These are phyloP conservation scores for Leccinum disarticulatum DNA, from an alignment of 768 basidiomycete genomes.

Conservation along the genomic window DNA sequence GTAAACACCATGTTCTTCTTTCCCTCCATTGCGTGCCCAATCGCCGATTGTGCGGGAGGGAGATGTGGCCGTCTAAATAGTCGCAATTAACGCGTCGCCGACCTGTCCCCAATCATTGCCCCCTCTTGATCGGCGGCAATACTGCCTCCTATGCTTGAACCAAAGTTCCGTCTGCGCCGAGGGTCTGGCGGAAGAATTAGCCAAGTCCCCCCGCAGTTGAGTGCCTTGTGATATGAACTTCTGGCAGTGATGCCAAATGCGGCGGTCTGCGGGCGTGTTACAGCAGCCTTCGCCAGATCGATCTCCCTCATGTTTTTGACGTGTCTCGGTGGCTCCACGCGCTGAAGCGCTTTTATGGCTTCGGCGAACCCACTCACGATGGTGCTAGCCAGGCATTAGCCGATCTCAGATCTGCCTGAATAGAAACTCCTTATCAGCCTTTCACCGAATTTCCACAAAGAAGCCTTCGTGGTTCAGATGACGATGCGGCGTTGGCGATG, in stretches of 20 bases:
- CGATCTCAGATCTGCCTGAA: constrained; percentile 28
- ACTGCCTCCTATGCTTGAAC: constrained; percentile 10
- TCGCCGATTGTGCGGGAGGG: constrained; percentile 24
- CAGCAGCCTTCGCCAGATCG: constrained; percentile 11
- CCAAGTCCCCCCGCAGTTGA: constrained; percentile 3
- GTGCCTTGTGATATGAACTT: not conserved
- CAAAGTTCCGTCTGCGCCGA: constrained; percentile 13
- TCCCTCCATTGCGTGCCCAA: constrained; percentile 15
- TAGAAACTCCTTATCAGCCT: constrained; percentile 28
- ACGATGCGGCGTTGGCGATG: constrained; percentile 3
- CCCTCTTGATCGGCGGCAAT: constrained; percentile 26
- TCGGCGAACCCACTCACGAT: constrained; percentile 19
- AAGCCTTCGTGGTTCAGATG: constrained; percentile 4
- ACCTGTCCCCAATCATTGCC: constrained; percentile 28
- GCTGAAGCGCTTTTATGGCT: constrained; percentile 15
- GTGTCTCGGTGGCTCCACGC: constrained; percentile 22
- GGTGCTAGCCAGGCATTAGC: constrained; percentile 12
- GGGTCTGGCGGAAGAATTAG: constrained; percentile 5
- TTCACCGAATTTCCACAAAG: constrained; percentile 23
- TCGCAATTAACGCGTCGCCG: constrained; percentile 26
- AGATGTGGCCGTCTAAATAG: constrained; percentile 4
- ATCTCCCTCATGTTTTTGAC: constrained; percentile 28
- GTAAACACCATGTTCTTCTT: constrained; percentile 4
- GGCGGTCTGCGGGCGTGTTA: constrained; percentile 9
- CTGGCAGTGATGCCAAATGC: constrained; percentile 15